Evolutionary conservation across 768 basidiomycete genomes (phyloP).

Genomic region (Tylopilus plumbeoviolaceoides): DNA sequence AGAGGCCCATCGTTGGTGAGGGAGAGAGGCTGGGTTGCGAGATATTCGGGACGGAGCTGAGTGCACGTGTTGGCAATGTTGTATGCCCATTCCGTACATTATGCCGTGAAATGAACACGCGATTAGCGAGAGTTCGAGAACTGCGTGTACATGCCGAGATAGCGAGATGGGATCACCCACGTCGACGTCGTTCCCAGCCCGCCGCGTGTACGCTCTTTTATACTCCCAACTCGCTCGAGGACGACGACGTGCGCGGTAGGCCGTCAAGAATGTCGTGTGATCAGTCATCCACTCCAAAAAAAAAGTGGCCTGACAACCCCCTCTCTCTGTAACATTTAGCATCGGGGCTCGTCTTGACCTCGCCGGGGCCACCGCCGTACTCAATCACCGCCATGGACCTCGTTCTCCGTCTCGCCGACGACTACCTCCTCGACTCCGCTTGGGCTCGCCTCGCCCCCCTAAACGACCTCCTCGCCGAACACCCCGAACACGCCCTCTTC

Average conservation of each 20-base stretch:
- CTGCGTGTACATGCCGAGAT: not conserved
- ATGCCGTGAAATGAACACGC: slow-evolving; percentile 20
- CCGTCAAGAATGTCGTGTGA: slow-evolving; percentile 12
- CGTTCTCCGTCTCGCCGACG: slow-evolving; percentile 68
- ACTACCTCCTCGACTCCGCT: slow-evolving; percentile 69
- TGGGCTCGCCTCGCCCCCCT: slow-evolving; percentile 75
- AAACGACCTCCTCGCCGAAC: slow-evolving; percentile 37
- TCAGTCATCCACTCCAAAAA: slow-evolving; percentile 19
- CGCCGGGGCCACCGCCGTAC: not conserved
- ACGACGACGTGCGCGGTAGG: not conserved
- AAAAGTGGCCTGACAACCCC: slow-evolving; percentile 32
- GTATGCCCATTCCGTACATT: too few relatives aligned
- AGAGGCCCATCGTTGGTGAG: slow-evolving; percentile 28
- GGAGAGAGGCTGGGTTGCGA: slow-evolving; percentile 13
- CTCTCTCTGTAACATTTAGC: slow-evolving; percentile 21
- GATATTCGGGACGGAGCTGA: slow-evolving; percentile 26
- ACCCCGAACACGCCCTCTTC: slow-evolving; percentile 19
- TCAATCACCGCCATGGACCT: slow-evolving; percentile 60
- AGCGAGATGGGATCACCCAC: not conserved
- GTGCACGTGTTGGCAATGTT: slow-evolving; percentile 28
- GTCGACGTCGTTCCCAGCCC: not conserved
- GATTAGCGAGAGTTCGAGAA: slow-evolving; percentile 8
- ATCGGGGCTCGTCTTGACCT: not conserved
- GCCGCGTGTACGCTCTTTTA: not conserved
- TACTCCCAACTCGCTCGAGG: not conserved